phyloP scores from a whole-genome alignment of 257 asterid species.

The Solanum tacnaense region DNA sequence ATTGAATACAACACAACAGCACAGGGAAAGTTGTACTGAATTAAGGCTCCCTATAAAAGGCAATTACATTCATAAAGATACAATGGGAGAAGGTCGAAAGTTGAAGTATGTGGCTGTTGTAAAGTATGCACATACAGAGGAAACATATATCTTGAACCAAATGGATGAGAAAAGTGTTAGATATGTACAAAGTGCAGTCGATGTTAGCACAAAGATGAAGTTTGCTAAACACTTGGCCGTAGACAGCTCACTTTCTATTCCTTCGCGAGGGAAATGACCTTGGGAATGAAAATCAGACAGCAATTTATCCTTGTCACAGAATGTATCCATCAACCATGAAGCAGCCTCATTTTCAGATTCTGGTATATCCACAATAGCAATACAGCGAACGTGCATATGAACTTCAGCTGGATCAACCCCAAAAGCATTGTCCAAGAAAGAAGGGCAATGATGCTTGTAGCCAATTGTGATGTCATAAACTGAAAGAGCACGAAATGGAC shows the following conservation, averaged over 20 bases:
- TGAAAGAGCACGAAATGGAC: conserved; percentile 12
- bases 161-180: conserved; percentile 57
- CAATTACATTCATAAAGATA: conserved; percentile 9
- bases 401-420: conserved; percentile 90
- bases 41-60: neutral
- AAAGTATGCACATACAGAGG: conserved; percentile 46
- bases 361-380: conserved; percentile 45
- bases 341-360: conserved; percentile 37
- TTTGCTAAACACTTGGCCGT: conserved; percentile 39
- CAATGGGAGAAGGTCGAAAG: conserved; percentile 49
- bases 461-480: conserved; percentile 88
- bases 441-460: conserved; percentile 56
- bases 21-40: neutral
- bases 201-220: conserved; percentile 36
- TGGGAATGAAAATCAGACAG: conserved; percentile 41
- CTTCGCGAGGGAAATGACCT: conserved; percentile 68
- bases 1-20: neutral
- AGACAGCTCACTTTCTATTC: conserved; percentile 49
- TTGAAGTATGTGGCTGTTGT: conserved; percentile 51
- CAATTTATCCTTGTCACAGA: conserved; percentile 55
- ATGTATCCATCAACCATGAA: conserved; percentile 64
- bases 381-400: conserved; percentile 59
- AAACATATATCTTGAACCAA: conserved; percentile 67
- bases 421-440: conserved; percentile 74
- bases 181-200: conserved; percentile 44